Evolutionary conservation across 169 alveolate species (phyloP).

Genomic region (Eimeria tenella): DNA sequence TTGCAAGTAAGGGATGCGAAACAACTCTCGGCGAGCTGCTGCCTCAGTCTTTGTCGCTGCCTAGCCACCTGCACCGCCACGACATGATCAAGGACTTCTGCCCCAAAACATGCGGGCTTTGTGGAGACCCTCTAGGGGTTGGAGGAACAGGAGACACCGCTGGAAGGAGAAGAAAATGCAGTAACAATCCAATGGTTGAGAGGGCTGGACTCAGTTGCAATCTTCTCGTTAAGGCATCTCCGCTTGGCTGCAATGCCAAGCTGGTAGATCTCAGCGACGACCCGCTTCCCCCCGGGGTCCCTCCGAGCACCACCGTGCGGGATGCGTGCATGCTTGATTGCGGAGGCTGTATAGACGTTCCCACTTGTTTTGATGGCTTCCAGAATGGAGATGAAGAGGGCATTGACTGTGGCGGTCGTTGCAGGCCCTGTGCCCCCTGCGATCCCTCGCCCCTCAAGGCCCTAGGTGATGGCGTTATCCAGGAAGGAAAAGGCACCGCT

Average conservation of each 20-base stretch:
- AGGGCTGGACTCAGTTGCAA: constrained; percentile 77
- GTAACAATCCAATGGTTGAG: constrained; percentile 81
- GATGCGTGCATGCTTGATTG: constrained; percentile 80
- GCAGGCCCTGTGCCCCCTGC: constrained; percentile 84
- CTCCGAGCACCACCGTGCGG: constrained; percentile 66
- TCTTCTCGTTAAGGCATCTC: constrained; percentile 78
- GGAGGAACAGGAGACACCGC: constrained; percentile 42
- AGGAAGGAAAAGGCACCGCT: constrained; percentile 74
- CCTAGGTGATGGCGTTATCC: constrained; percentile 71
- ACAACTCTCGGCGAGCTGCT: constrained; percentile 73
- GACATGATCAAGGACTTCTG: constrained; percentile 71
- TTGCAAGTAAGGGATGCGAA: constrained; percentile 69
- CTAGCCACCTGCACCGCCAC: constrained; percentile 66
- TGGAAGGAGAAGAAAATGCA: constrained; percentile 62
- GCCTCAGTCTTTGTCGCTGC: constrained; percentile 66
- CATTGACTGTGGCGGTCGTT: constrained; percentile 87
- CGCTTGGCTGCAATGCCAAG: constrained; percentile 79
- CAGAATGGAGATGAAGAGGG: constrained; percentile 87
- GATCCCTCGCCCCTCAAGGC: constrained; percentile 74
- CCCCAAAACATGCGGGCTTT: constrained; percentile 75
- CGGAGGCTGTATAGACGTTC: constrained; percentile 79
- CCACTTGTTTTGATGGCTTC: constrained; percentile 84
- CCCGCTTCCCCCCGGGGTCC: constrained; percentile 77
- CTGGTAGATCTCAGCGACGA: constrained; percentile 74
- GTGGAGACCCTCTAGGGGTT: constrained; percentile 32